A percentile compares a stretch with the other conserved stretches of the same genome.
These are phyloP conservation scores for Ophiostoma populinum DNA, from an alignment of 2,329 filamentous ascomycete genomes.

Conservation along the genomic window DNA sequence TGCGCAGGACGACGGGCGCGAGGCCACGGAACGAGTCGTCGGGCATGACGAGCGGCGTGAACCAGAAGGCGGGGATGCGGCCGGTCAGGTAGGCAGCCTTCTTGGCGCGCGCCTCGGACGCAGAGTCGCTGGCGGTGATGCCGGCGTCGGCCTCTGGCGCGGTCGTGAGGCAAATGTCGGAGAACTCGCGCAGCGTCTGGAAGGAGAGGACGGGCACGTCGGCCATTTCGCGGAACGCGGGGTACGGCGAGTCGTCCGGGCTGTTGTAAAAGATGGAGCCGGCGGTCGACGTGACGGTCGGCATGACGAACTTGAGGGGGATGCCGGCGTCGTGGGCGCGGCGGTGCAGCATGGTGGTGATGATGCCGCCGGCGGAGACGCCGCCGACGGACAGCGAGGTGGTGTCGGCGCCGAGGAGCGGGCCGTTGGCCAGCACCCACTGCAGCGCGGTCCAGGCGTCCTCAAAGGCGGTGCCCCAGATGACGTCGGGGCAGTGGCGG, in stretches of 20 bases:
- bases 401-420: slow-evolving; percentile 16
- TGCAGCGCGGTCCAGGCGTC: slow-evolving; percentile 20
- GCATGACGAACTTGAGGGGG: slow-evolving; percentile 19
- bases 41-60: slow-evolving; percentile 23
- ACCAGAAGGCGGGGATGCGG: slow-evolving; percentile 8
- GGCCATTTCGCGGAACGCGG: slow-evolving; percentile 7
- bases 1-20: slow-evolving; percentile 17
- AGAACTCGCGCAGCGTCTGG: slow-evolving; percentile 22
- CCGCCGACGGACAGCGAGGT: slow-evolving; percentile 21
- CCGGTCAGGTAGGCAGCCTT: not conserved
- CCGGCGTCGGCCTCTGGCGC: slow-evolving; percentile 23
- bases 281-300: slow-evolving; percentile 17
- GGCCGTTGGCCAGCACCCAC: slow-evolving; percentile 19
- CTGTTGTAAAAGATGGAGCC: slow-evolving; percentile 15
- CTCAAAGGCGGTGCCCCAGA: slow-evolving; percentile 20
- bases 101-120: not conserved
- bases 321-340: slow-evolving; percentile 21
- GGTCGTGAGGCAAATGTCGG: slow-evolving; percentile 20
- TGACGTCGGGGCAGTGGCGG: slow-evolving; percentile 21
- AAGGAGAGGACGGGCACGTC: slow-evolving; percentile 28
- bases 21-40: slow-evolving; percentile 22
- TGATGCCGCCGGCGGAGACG: slow-evolving; percentile 28
- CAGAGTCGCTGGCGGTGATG: slow-evolving; percentile 12
- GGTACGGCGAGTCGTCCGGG: slow-evolving; percentile 19
- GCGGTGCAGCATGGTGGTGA: slow-evolving; percentile 20